Evolutionary conservation across 2,329 filamentous ascomycete species (phyloP).

Genomic region (Aspergillus hiratsukae): DNA sequence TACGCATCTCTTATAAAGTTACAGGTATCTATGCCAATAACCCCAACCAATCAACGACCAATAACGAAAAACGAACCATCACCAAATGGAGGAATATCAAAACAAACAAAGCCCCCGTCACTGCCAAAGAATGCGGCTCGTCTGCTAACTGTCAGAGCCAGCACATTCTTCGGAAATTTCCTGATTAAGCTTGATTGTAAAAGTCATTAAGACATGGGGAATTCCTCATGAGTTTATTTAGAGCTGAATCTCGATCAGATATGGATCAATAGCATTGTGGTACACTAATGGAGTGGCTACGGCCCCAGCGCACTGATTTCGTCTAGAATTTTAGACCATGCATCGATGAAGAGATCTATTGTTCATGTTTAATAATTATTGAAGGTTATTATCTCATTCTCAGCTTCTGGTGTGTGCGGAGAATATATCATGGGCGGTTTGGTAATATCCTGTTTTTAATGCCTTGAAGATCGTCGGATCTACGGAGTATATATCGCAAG

Average conservation of each 20-base stretch:
- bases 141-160: neutral
- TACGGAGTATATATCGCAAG: neutral
- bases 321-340: neutral
- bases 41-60: neutral
- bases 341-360: neutral
- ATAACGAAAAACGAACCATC: neutral
- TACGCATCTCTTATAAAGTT: neutral
- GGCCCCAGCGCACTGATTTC: too few species aligned
- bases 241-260: neutral
- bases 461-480: neutral
- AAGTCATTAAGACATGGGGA: neutral
- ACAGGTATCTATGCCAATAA: neutral
- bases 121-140: neutral
- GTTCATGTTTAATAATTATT: neutral
- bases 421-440: neutral
- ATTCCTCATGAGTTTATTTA: neutral
- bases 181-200: neutral
- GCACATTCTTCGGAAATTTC: neutral
- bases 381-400: neutral
- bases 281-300: neutral
- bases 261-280: too few species aligned
- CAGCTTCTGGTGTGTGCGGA: neutral
- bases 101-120: neutral
- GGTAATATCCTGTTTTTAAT: neutral
- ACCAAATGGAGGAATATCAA: constrained; percentile 13